Percentiles rank a stretch among this genome's conserved stretches.
Conservation (phyloP, 306 rosid species). For the Cucurbita maxima region DNA sequence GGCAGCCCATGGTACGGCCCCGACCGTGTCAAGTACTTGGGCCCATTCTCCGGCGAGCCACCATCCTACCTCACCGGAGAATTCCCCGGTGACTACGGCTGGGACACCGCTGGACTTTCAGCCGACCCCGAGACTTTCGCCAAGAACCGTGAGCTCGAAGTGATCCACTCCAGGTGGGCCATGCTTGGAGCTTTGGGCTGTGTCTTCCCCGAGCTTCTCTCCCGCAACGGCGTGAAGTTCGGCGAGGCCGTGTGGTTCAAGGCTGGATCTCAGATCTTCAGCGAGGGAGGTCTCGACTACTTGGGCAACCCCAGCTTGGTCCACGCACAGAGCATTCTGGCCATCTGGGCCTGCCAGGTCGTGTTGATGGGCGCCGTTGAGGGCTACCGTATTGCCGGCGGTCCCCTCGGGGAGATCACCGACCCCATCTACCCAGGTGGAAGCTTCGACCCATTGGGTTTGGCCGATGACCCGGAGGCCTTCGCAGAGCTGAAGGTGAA, state of each 20-base stretch:
- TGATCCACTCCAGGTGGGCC: constrained; percentile 27
- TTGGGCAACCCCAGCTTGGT: constrained; percentile 56
- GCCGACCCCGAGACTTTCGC: constrained; percentile 57
- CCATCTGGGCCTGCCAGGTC: constrained; percentile 49
- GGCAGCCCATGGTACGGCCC: constrained; percentile 22
- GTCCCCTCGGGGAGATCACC: constrained; percentile 37
- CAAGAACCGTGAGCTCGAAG: constrained; percentile 8
- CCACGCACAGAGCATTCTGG: constrained; percentile 49
- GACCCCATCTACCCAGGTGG: constrained; percentile 58
- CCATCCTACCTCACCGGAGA: constrained; percentile 46
- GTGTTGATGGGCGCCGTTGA: constrained; percentile 52
- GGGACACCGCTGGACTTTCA: constrained; percentile 64
- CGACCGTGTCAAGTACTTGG: constrained; percentile 43
- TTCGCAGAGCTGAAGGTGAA: constrained; percentile 48
- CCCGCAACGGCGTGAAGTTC: constrained; percentile 42
- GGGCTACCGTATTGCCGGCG: constrained; percentile 49
- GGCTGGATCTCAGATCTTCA: constrained; percentile 52
- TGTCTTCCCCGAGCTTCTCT: constrained; percentile 46
- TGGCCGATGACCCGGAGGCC: constrained; percentile 56
- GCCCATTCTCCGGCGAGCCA: constrained; percentile 48
- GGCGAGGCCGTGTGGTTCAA: constrained; percentile 60
- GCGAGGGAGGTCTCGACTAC: constrained; percentile 54
- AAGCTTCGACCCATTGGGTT: constrained; percentile 52
- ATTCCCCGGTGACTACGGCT: constrained; percentile 53
- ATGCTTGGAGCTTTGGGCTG: constrained; percentile 38